Conservation (phyloP, 768 basidiomycete species). For the Suillus placidus region DNA sequence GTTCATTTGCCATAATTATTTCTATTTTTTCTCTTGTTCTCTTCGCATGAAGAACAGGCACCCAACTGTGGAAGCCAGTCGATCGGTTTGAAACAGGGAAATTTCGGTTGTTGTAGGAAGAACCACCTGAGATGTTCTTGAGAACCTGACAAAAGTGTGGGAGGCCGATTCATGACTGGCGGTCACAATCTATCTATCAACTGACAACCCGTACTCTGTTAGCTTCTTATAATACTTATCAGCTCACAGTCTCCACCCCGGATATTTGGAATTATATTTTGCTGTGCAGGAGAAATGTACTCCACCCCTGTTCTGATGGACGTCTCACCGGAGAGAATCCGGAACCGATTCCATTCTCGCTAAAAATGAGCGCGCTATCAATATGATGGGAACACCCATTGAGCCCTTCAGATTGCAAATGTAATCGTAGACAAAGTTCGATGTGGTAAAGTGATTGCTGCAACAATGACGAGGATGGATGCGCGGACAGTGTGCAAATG, state of each 20-base stretch:
- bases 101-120: conserved; percentile 5
- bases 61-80: neutral
- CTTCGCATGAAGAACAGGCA: conserved; percentile 4
- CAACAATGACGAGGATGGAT: conserved; percentile 46
- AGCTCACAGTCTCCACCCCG: neutral
- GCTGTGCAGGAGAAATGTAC: conserved; percentile 18
- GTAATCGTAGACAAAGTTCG: conserved; percentile 43
- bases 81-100: conserved; percentile 4
- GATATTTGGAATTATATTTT: neutral
- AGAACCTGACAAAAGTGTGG: conserved; percentile 9
- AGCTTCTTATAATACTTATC: conserved; percentile 1
- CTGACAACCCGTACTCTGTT: neutral
- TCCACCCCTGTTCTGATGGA: conserved; percentile 15
- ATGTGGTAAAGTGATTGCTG: conserved; percentile 43
- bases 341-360: conserved; percentile 9
- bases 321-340: conserved; percentile 16
- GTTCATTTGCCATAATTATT: neutral
- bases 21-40: neutral
- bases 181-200: neutral
- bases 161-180: conserved; percentile 5
- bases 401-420: conserved; percentile 35
- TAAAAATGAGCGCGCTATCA: conserved; percentile 10
- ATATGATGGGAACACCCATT: conserved; percentile 25
- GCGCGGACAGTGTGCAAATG: conserved; percentile 32
- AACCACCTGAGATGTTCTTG: neutral